Percentiles rank a stretch among this genome's conserved stretches.
Evolutionary conservation across 2,329 filamentous ascomycete species (phyloP).

Genomic region (Trichoderma sp.): DNA sequence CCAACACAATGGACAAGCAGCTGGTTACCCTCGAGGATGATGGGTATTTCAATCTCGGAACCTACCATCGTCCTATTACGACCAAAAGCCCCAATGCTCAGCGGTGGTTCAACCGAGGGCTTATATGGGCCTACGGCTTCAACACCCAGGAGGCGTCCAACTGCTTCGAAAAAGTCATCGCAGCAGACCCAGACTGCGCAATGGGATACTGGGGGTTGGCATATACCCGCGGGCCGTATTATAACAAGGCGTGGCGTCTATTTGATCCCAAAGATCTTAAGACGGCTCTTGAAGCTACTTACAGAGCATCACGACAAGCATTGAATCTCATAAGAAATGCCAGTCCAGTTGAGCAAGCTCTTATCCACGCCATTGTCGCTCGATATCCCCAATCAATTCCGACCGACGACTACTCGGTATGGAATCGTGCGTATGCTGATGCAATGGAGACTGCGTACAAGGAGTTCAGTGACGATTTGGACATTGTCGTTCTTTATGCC

Average conservation of each 20-base stretch:
- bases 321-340: not conserved
- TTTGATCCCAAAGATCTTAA: not conserved
- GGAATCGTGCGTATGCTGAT: slow-evolving; percentile 5
- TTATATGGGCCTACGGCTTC: slow-evolving; percentile 70
- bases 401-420: not conserved
- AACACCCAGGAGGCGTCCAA: slow-evolving; percentile 66
- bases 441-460: not conserved
- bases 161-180: slow-evolving; percentile 61
- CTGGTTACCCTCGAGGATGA: not conserved
- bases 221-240: slow-evolving; percentile 70
- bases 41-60: slow-evolving; percentile 46
- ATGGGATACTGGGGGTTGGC: slow-evolving; percentile 69
- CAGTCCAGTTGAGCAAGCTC: slow-evolving; percentile 2
- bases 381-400: not conserved
- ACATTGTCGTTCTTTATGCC: not conserved
- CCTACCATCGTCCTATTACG: slow-evolving; percentile 52
- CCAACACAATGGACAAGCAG: not conserved
- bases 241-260: slow-evolving; percentile 68
- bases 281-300: not conserved
- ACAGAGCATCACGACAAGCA: not conserved
- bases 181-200: slow-evolving; percentile 53
- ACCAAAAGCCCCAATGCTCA: slow-evolving; percentile 52
- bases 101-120: slow-evolving; percentile 64
- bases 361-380: not conserved
- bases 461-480: not conserved